A percentile compares a stretch with the other conserved stretches of the same genome.
These are phyloP conservation scores for Boletus sp. DNA, from an alignment of 768 basidiomycete species.

Conservation along the genomic window DNA sequence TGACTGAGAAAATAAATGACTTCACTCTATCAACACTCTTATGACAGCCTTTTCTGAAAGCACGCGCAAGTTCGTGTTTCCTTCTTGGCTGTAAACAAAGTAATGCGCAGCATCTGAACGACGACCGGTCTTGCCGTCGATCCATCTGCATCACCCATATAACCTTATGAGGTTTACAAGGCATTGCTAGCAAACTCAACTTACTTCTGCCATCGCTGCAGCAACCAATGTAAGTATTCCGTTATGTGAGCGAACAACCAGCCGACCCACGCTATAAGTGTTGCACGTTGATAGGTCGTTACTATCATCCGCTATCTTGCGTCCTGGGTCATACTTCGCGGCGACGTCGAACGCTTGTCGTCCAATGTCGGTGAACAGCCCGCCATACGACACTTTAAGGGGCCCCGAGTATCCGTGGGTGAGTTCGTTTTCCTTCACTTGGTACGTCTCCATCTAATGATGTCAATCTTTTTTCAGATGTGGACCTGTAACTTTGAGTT, in stretches of 20 bases:
- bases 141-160: conserved; percentile 41
- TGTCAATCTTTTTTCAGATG: not conserved
- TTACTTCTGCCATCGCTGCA: conserved; percentile 56
- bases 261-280: conserved; percentile 46
- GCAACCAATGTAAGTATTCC: not conserved
- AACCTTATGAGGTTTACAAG: not conserved
- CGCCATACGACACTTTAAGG: conserved; percentile 25
- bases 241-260: not conserved
- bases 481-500: not conserved
- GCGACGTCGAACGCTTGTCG: conserved; percentile 48
- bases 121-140: conserved; percentile 47
- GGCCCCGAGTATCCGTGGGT: conserved; percentile 26
- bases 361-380: conserved; percentile 39
- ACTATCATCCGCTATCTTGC: conserved; percentile 42
- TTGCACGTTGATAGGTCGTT: conserved; percentile 45
- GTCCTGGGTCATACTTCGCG: conserved; percentile 44
- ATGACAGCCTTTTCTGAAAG: conserved; percentile 42
- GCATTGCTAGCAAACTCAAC: conserved; percentile 1
- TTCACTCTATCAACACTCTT: conserved; percentile 50
- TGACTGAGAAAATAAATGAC: not conserved
- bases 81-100: conserved; percentile 48
- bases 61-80: conserved; percentile 43
- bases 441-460: conserved; percentile 22
- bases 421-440: conserved; percentile 11
- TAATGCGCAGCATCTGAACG: conserved; percentile 57